These are phyloP conservation scores for Talaromyces sp. DNA, from an alignment of 2,329 filamentous ascomycete genomes.

Conservation along the genomic window DNA sequence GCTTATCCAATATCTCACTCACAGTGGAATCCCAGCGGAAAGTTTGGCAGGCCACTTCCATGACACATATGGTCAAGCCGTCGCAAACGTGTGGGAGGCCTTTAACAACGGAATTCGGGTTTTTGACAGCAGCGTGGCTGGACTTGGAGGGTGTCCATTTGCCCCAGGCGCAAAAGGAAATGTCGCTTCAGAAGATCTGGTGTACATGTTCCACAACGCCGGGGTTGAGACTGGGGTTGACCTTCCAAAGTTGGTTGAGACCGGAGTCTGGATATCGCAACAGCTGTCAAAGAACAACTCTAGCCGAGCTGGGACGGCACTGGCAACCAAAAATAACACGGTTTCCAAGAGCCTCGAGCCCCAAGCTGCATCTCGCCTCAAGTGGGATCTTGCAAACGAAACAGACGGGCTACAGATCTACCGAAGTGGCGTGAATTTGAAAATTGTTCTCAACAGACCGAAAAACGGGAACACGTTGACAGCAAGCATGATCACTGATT, in stretches of 20 bases:
- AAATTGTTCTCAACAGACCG: constrained; percentile 30
- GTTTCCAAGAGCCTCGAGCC: too few species aligned
- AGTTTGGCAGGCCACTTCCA: constrained; percentile 82
- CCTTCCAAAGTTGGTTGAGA: constrained; percentile 56
- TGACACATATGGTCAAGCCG: constrained; percentile 79
- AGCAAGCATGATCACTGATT: constrained; percentile 22
- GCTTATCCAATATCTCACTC: constrained; percentile 46
- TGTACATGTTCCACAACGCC: constrained; percentile 59
- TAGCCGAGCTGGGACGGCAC: constrained; percentile 49
- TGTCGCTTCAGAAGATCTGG: constrained; percentile 77
- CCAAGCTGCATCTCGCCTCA: too few species aligned
- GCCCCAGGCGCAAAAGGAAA: constrained; percentile 83
- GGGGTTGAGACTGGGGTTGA: constrained; percentile 72
- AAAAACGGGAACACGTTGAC: constrained; percentile 40
- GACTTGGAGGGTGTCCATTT: constrained; percentile 80
- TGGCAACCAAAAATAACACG: neutral
- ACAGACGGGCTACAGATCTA: constrained; percentile 22
- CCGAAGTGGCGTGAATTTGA: constrained; percentile 26
- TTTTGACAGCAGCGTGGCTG: constrained; percentile 75
- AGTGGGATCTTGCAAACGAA: too few species aligned
- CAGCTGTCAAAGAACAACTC: constrained; percentile 61
- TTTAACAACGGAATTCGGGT: constrained; percentile 72
- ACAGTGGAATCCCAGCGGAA: constrained; percentile 58
- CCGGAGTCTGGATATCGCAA: constrained; percentile 68
- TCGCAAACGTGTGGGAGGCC: constrained; percentile 75